phyloP scores from a whole-genome alignment of 106 monocot genomes.

The Dendrobium nobile region DNA sequence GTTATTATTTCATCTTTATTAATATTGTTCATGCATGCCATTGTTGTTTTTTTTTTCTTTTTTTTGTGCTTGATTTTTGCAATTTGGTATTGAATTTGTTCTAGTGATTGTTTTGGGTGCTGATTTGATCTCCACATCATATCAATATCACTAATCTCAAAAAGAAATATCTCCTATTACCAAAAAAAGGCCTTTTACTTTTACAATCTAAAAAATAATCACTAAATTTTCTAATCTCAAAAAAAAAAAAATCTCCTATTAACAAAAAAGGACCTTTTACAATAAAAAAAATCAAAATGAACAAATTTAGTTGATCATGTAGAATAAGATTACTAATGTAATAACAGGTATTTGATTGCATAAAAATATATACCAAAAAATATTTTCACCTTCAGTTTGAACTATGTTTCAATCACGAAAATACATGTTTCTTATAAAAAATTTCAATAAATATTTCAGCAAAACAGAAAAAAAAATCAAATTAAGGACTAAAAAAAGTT shows the following conservation, averaged over 20 bases:
- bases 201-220: not conserved
- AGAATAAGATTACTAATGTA: not conserved
- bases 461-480: not conserved
- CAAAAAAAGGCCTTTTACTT: no score
- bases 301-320: not conserved
- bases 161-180: no score
- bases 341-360: not conserved
- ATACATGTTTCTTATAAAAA: not conserved
- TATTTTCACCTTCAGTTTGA: not conserved
- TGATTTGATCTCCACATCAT: no score
- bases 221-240: not conserved
- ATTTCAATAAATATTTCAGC: not conserved
- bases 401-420: not conserved
- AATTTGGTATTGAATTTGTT: no score
- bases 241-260: not conserved
- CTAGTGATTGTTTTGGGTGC: no score
- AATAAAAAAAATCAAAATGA: not conserved
- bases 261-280: not conserved
- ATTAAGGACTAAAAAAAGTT: not conserved
- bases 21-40: no score
- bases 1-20: no score
- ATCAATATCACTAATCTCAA: no score
- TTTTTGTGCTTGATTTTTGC: no score
- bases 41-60: no score
- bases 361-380: not conserved